Conservation (phyloP, 108 stramenopile genomes). For the Cyclotella baltica region DNA sequence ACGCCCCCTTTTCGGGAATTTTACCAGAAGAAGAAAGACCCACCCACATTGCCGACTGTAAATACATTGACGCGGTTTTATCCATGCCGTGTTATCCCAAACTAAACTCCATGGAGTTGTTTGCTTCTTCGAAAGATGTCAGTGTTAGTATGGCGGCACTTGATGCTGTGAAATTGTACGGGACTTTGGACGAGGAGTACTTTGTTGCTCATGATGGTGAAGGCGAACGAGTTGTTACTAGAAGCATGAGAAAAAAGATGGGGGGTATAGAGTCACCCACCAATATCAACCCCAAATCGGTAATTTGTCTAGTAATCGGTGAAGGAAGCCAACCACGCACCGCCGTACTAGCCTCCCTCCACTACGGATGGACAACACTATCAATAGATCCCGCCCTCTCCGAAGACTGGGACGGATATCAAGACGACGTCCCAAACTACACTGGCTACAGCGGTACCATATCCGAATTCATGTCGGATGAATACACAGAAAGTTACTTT, state of each 20-base stretch:
- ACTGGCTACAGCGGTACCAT: conserved; percentile 46
- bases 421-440: conserved; percentile 34
- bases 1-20: conserved; percentile 5
- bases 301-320: conserved; percentile 44
- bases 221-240: conserved; percentile 19
- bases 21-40: conserved; percentile 34
- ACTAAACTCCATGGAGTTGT: conserved; percentile 42
- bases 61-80: conserved; percentile 47
- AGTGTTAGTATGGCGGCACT: conserved; percentile 53
- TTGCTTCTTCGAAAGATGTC: conserved; percentile 21
- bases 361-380: conserved; percentile 52
- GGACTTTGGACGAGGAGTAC: conserved; percentile 30
- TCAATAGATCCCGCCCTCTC: conserved; percentile 43
- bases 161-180: conserved; percentile 49
- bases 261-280: neutral
- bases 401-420: conserved; percentile 49
- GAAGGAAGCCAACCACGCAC: conserved; percentile 48
- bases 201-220: conserved; percentile 43
- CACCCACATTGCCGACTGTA: conserved; percentile 47
- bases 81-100: conserved; percentile 49
- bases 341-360: conserved; percentile 41
- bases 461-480: conserved; percentile 34
- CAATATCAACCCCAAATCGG: conserved; percentile 33
- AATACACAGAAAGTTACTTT: neutral
- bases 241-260: neutral